Conservation (phyloP, 139 green algal genomes). For the Gonium pectorale region DNA sequence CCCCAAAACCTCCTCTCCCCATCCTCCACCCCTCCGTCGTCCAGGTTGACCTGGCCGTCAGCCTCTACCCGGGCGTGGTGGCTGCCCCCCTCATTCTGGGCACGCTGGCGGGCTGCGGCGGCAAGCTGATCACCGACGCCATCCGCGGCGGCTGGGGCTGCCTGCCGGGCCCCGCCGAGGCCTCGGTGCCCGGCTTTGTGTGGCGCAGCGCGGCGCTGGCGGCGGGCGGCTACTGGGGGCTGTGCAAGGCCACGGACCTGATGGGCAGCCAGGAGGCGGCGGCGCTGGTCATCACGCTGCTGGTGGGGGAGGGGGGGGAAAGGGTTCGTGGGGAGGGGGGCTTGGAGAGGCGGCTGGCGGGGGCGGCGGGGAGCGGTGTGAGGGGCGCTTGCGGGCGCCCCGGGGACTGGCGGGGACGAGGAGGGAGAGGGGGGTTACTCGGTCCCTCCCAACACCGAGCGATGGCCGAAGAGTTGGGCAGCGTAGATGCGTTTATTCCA, state of each 20-base stretch:
- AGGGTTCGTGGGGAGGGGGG: not conserved
- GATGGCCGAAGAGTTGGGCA: no score
- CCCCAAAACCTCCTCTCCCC: not conserved
- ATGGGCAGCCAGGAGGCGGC: constrained; percentile 53
- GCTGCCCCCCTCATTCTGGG: constrained; percentile 63
- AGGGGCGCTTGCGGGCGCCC: not conserved
- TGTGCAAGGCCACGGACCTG: constrained; percentile 46
- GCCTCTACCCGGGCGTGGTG: constrained; percentile 54
- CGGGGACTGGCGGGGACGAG: not conserved
- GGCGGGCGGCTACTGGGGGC: constrained; percentile 45
- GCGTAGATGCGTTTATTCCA: no score
- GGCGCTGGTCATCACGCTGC: constrained; percentile 54
- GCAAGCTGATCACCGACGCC: constrained; percentile 57
- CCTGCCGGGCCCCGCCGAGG: constrained; percentile 46
- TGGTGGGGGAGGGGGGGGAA: constrained; percentile 27
- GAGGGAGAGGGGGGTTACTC: no score
- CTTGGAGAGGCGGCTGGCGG: not conserved
- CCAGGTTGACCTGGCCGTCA: constrained; percentile 48
- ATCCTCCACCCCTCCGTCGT: not conserved
- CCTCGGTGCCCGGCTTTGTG: constrained; percentile 46
- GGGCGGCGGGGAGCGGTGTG: not conserved
- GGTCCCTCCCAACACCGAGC: no score
- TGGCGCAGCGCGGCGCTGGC: constrained; percentile 47
- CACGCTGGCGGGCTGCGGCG: constrained; percentile 59
- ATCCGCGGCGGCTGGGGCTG: constrained; percentile 43